Base-by-base conservation (phyloP, 2,329 filamentous ascomycete genomes). In the Pseudocercospora fijiensis region DNA sequence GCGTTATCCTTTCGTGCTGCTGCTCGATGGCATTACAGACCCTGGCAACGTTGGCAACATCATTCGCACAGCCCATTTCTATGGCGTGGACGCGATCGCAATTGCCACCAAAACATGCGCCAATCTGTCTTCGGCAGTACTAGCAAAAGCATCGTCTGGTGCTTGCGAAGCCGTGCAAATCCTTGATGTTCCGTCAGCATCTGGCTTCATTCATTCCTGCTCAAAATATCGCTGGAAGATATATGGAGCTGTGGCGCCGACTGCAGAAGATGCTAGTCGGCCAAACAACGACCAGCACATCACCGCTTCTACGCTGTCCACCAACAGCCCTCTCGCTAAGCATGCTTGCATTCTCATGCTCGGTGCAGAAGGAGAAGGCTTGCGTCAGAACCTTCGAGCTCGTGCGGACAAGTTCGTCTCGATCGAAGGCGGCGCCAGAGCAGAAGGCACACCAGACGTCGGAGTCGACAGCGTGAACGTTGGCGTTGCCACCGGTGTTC, bases 381-480 rank as follows among this genome's bases (percentile, higher is more conserved):
- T 96, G 52, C 81, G 85, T n/a, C 80, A 81, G 58, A 82, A 84
- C 62, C 78, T 95, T 65, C 86, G 85, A 69, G 85, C 84, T 47
- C 82, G 85, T 62, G 88, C 90, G 0, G 86, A 96, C 72, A 79
- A 79, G 20, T 80, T 82, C 26, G 80, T 88, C 16, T 83, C 88
- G 6, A 91, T 99, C 26, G 66, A 68, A 56, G 62, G 64, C 10
- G 67, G 67, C 13, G 55, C 11, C 30, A 64, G 57, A 41, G 51
- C 43, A 7, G 61, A 53, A 18, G 57, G 60, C 13, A 62, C 51
- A 73, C 66, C 81, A 72, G 74, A 84, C 72, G 75, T 87, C 69
- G 74, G 83, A 1, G 87, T 99, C 2, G 94, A 98, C 77, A 96
- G 92, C 76, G 79, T 99, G 75, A 98, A 99, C 75, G 95, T 98